Base-by-base conservation (phyloP, 768 basidiomycete species). In the Lentinus tigrinus region DNA sequence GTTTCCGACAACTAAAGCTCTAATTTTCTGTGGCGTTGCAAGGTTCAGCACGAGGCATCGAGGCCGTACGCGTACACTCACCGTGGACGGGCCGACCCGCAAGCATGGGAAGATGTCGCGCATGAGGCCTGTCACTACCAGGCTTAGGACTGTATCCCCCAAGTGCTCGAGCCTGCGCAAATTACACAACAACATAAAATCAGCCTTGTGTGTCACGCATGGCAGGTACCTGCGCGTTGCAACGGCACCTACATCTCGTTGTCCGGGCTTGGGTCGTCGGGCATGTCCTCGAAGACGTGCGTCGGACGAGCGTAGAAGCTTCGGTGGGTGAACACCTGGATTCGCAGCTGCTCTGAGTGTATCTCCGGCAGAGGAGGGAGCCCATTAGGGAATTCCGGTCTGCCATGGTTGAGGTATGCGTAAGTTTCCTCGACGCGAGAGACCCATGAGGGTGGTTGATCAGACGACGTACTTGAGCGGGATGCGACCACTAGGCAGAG, bases 1-100 rank as follows among this genome's bases (percentile, higher is more conserved):
- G 65, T 93, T 93, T 10, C 85, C 86, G 16, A 93, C 91, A 14
- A 92, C 77, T 62, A 89, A 73, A 8, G 88, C 82, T 27, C 89
- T 77, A 50, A 92, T 83, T 89, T 93, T 92, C 91, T 93, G 63
- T 16, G 24, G 9, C n/a, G n/a, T n/a, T n/a, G 11, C 1, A 5
- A 7, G 38, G 4, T 21, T 37, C 14, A 37, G 28, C 26, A 24
- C 11, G 8, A 9, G 43, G 34, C 13, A 34, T 17, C n/a, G 28
- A 26, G 9, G 10, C 54, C 2, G 38, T 4, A 27, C 16, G 9
- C 37, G 9, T 42, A 44, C 31, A 69, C 82, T 68, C 69, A 88
- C 91, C 55, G 91, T 90, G 3, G 86, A 83, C 17, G 91, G 89
- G 2, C 91, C 91, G 39, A 93, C 91, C 19, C 82, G 85, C 19